Percentiles rank a stretch among this genome's conserved stretches.
Conservation (phyloP, 441 rosid species). For the Daphne laureola region DNA sequence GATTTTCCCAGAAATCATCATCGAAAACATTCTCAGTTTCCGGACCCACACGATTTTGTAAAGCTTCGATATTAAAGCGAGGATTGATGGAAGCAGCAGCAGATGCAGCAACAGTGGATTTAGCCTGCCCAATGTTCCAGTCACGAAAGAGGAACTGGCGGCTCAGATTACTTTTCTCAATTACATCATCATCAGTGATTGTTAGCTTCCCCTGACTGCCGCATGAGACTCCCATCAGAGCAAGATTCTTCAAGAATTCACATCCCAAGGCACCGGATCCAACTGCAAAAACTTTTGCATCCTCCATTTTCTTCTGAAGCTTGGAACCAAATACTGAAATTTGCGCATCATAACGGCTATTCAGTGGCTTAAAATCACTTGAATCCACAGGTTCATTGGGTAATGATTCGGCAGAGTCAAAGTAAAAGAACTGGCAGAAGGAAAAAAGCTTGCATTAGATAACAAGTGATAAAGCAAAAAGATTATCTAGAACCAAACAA, state of each 20-base stretch:
- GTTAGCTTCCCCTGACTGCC: constrained; percentile 75
- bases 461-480: no score
- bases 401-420: constrained; percentile 84
- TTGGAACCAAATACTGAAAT: constrained; percentile 85
- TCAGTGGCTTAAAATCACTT: constrained; percentile 58
- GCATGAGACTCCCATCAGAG: constrained; percentile 93
- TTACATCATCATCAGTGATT: constrained; percentile 92
- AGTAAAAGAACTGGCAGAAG: constrained; percentile 76
- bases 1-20: constrained; percentile 83
- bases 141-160: constrained; percentile 95
- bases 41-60: constrained; percentile 80
- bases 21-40: constrained; percentile 84
- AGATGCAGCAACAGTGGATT: constrained; percentile 91
- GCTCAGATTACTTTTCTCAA: constrained; percentile 96
- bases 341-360: constrained; percentile 91
- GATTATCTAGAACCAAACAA: no score
- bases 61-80: constrained; percentile 55
- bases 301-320: constrained; percentile 80
- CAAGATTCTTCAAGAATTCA: constrained; percentile 85
- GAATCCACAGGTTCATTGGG: constrained; percentile 65
- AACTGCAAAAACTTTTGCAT: constrained; percentile 66
- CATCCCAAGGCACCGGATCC: constrained; percentile 98
- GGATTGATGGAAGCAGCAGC: constrained; percentile 79
- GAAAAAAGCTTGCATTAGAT: not conserved
- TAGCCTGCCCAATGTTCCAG: constrained; percentile 99